phyloP scores from a whole-genome alignment of 768 basidiomycete species.

The Naganishia kalamii region DNA sequence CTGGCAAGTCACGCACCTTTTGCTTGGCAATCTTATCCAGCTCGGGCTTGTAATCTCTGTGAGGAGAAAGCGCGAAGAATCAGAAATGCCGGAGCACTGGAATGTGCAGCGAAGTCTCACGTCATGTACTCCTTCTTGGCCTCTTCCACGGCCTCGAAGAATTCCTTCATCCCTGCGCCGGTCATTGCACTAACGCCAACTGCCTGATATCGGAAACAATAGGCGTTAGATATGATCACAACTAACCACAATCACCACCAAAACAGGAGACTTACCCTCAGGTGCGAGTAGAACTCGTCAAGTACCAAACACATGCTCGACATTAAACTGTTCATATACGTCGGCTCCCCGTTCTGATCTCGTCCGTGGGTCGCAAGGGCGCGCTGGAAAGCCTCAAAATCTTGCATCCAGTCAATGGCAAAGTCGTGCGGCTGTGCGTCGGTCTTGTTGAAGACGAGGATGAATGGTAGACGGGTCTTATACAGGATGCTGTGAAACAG shows the following conservation, averaged over 20 bases:
- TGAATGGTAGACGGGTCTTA: conserved; percentile 94
- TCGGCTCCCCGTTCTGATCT: conserved; percentile 73
- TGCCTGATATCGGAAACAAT: conserved; percentile 52
- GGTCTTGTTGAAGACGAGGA: conserved; percentile 97
- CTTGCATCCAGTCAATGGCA: conserved; percentile 95
- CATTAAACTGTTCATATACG: conserved; percentile 98
- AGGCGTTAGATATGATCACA: neutral
- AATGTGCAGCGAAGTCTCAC: conserved; percentile 51
- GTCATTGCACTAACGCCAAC: conserved; percentile 95
- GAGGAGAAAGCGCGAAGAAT: neutral
- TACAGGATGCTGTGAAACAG: conserved; percentile 69
- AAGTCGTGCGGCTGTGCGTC: conserved; percentile 85
- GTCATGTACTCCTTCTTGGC: conserved; percentile 81
- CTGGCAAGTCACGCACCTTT: conserved; percentile 31
- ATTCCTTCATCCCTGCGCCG: conserved; percentile 84
- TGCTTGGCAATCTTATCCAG: conserved; percentile 58
- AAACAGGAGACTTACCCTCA: conserved; percentile 60
- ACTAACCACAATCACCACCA: neutral
- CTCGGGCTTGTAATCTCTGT: conserved; percentile 86
- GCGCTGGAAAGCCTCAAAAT: conserved; percentile 90
- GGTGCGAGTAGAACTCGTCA: conserved; percentile 95
- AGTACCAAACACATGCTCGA: conserved; percentile 96
- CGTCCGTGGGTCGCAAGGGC: conserved; percentile 68
- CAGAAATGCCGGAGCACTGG: neutral
- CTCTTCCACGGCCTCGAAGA: conserved; percentile 83